Conservation (phyloP, 169 alveolate species). For the Neospora caninum region DNA sequence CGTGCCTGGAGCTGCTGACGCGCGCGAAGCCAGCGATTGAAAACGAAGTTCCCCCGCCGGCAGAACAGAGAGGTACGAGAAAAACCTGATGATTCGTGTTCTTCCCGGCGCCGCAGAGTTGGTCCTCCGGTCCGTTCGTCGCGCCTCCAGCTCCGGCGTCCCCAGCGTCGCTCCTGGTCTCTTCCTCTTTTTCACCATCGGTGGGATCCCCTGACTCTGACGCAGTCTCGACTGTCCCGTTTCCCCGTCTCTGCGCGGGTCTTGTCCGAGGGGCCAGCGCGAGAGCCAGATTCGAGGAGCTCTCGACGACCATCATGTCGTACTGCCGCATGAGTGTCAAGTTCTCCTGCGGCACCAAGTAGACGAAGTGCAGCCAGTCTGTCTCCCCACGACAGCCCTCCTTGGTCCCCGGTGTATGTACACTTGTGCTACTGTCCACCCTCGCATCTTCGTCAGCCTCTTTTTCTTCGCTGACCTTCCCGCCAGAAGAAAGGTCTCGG, state of each 20-base stretch:
- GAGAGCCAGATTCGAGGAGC: conserved; percentile 26
- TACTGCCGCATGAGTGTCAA: conserved; percentile 52
- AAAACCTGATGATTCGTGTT: background rate
- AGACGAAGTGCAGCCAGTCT: conserved; percentile 45
- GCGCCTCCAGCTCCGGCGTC: conserved; percentile 1
- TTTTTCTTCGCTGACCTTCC: background rate
- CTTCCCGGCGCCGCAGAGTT: background rate
- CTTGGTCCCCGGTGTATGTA: background rate
- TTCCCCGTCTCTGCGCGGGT: background rate
- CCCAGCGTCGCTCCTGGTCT: background rate
- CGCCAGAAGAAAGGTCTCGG: background rate
- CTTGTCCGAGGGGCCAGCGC: background rate
- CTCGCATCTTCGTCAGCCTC: background rate
- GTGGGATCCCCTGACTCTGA: background rate
- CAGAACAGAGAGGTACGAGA: conserved; percentile 47
- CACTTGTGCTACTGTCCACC: background rate
- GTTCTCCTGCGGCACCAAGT: conserved; percentile 53
- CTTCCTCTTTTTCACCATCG: background rate
- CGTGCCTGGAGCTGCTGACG: background rate
- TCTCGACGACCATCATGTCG: conserved; percentile 55
- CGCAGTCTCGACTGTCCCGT: background rate
- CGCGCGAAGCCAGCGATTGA: conserved; percentile 60
- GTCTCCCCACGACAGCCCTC: background rate
- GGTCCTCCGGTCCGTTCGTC: background rate
- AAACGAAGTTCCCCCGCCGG: conserved; percentile 68